Evolutionary conservation across 768 basidiomycete species (phyloP).

Genomic region (Trametes cingulata): DNA sequence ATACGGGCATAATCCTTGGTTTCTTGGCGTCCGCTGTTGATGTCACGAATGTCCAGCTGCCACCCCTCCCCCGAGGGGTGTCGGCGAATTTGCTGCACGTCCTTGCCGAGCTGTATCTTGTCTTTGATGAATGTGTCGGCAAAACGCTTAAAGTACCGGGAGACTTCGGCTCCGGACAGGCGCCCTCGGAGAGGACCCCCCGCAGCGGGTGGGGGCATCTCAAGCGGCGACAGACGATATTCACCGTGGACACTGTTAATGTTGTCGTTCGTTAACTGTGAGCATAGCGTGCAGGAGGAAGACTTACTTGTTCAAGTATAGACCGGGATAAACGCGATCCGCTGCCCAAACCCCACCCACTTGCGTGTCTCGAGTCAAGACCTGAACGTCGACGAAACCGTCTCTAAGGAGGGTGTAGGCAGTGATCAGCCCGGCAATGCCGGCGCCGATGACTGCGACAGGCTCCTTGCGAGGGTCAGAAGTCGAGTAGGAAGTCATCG

Average conservation of each 20-base stretch:
- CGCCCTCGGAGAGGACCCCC: constrained; percentile 38
- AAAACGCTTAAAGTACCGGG: constrained; percentile 57
- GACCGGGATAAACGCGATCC: constrained; percentile 55
- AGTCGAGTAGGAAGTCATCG: neutral
- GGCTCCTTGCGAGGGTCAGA: constrained; percentile 12
- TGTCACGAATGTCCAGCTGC: constrained; percentile 45
- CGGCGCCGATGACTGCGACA: constrained; percentile 56
- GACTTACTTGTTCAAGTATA: constrained; percentile 63
- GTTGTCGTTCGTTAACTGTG: neutral
- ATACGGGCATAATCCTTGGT: constrained; percentile 47
- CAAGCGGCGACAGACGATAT: constrained; percentile 55
- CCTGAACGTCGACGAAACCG: constrained; percentile 54
- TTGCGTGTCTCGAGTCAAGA: constrained; percentile 56
- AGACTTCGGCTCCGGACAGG: constrained; percentile 55
- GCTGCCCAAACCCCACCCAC: constrained; percentile 62
- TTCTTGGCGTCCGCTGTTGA: constrained; percentile 25
- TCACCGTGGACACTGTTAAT: constrained; percentile 63
- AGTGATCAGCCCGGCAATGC: constrained; percentile 59
- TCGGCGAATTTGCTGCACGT: constrained; percentile 46
- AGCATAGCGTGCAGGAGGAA: neutral
- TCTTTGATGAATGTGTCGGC: constrained; percentile 47
- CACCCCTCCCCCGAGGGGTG: constrained; percentile 36
- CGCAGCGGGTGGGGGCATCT: constrained; percentile 50
- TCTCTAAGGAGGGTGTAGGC: constrained; percentile 56
- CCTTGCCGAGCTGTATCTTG: constrained; percentile 46